phyloP scores from a whole-genome alignment of 768 basidiomycete species.

The Lactarius sp. region DNA sequence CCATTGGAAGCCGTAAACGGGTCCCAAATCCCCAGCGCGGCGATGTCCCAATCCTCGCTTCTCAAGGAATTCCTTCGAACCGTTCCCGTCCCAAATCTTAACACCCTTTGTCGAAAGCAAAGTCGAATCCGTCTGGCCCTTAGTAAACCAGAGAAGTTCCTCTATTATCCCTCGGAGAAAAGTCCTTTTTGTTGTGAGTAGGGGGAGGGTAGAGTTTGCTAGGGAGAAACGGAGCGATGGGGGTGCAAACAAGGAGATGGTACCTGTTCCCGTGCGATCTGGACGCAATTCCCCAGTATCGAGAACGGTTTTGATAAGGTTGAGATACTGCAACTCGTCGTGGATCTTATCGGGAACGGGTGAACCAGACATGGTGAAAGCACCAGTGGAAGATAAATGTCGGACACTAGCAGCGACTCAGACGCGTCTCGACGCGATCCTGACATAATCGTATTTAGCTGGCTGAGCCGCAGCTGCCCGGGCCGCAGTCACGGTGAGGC shows the following conservation, averaged over 20 bases:
- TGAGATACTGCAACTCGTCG: constrained; percentile 88
- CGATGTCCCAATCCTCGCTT: constrained; percentile 77
- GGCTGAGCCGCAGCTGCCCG: no score
- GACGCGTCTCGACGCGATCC: constrained; percentile 20
- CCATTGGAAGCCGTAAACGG: constrained; percentile 98
- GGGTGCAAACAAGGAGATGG: constrained; percentile 88
- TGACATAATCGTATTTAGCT: constrained; percentile 12
- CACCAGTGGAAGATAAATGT: background rate
- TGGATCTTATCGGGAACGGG: constrained; percentile 34
- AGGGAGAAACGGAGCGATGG: constrained; percentile 88
- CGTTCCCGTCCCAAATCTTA: constrained; percentile 98
- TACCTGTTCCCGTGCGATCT: constrained; percentile 95
- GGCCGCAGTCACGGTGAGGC: background rate
- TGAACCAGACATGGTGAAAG: constrained; percentile 4
- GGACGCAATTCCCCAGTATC: constrained; percentile 70
- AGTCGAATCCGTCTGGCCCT: constrained; percentile 77
- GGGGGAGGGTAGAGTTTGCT: constrained; percentile 65
- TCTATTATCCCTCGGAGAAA: constrained; percentile 89
- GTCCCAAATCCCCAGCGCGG: constrained; percentile 88
- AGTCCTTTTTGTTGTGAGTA: constrained; percentile 93
- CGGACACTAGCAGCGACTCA: background rate
- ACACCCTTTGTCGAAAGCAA: constrained; percentile 75
- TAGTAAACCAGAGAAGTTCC: constrained; percentile 93
- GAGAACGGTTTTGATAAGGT: constrained; percentile 73
- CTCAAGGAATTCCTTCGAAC: constrained; percentile 81